Base-by-base conservation (phyloP, 495 filamentous ascomycete genomes). In the Lineolata rhizophorae region DNA sequence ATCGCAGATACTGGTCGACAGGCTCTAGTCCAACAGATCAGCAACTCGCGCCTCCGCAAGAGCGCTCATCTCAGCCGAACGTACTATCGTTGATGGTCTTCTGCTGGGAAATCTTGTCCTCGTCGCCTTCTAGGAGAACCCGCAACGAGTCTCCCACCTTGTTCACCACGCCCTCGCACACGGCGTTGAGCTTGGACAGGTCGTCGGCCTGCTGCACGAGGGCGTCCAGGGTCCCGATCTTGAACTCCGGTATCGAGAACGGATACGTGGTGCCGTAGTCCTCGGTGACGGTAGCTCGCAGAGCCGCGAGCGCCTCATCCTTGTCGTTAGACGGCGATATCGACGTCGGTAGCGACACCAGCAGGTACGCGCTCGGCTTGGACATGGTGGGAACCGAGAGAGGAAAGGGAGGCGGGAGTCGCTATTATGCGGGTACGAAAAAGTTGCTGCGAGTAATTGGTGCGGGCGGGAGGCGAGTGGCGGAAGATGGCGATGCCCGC, bases 171-270 rank as follows among this genome's bases (percentile, higher is more conserved):
- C 60, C 69, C 54, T 84, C 75, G 43, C 82, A 92, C 19, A 65
- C 63, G 9, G 56, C 44, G 37, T 81, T 75, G 18, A 97, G 69
- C 67, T 95, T 97, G 20, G 74, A 65, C 26, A 97, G 60, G 46
- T 93, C 85, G 49, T 97, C 87, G 22, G 87, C 87, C 49, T 97
- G 85, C 56, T 90, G 79, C 17, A 97, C 82, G n/a, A 97, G 59
- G 26, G 77, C 80, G 54, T 97, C 87, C 30, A 97, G 63, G 1
- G 87, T 92, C 31, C 87, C 87, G 52, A 97, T 91, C 58, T 95
- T 97, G 63, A 97, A 91, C 25, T 77, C 73, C 2, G 87, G 87
- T 37, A 97, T 78, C 9, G 65, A 51, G 45, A 94, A 94, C 5
- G 73, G 71, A 29, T 69, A 59, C 13, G 79, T 70, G 27, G 69